phyloP scores from a whole-genome alignment of 23 red algal genomes.

The Pyropia yezoensis region DNA sequence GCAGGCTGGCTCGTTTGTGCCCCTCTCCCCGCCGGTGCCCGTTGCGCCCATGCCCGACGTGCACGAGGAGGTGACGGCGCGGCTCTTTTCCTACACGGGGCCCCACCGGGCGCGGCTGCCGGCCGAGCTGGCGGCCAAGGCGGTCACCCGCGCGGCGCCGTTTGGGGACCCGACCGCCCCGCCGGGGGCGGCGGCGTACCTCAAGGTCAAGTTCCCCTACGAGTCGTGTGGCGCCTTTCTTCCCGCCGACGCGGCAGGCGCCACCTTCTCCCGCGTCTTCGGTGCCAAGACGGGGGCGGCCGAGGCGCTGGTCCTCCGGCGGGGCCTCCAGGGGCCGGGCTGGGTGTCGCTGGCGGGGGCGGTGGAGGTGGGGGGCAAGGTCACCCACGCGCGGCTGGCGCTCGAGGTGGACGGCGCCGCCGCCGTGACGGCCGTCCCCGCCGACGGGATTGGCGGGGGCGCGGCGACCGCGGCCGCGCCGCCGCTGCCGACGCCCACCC shows the following conservation, averaged over 20 bases:
- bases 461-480: too few species aligned
- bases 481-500: constrained; percentile 7
- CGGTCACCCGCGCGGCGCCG: constrained; percentile 29
- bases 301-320: constrained; percentile 60
- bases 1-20: constrained; percentile 8
- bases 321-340: constrained; percentile 58
- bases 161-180: constrained; percentile 46
- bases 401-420: constrained; percentile 7
- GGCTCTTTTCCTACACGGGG: not conserved
- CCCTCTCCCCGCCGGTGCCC: not conserved
- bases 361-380: constrained; percentile 17
- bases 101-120: constrained; percentile 10
- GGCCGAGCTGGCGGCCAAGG: constrained; percentile 39
- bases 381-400: constrained; percentile 39
- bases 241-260: constrained; percentile 28
- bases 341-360: constrained; percentile 72
- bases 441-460: constrained; percentile 4
- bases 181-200: constrained; percentile 39
- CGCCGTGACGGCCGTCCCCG: constrained; percentile 10
- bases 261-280: constrained; percentile 71
- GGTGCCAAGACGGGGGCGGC: constrained; percentile 41
- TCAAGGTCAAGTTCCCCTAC: constrained; percentile 84
- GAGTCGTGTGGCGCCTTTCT: constrained; percentile 13
- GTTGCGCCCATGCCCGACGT: constrained; percentile 42
- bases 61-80: constrained; percentile 20